phyloP scores from a whole-genome alignment of 495 filamentous ascomycete genomes.

The Penicillium cataractarum region DNA sequence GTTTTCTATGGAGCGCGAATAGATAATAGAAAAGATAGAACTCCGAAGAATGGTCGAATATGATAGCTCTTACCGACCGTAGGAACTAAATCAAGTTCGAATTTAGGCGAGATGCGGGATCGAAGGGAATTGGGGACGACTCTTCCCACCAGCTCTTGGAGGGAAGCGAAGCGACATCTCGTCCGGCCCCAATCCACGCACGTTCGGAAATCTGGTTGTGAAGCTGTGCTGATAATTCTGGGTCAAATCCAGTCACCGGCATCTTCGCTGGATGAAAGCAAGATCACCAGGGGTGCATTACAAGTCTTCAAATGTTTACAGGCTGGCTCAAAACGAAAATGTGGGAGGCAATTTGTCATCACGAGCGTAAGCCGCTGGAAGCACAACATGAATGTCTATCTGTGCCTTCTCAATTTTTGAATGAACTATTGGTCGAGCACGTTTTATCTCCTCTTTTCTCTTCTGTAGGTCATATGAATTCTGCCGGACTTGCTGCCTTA shows the following conservation, averaged over 20 bases:
- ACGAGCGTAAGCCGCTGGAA: too few species aligned
- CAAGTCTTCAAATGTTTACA: not conserved
- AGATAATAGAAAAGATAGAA: slow-evolving; percentile 20
- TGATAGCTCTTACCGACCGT: slow-evolving; percentile 9
- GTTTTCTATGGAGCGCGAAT: slow-evolving; percentile 2
- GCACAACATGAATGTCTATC: too few species aligned
- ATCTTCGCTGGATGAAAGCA: slow-evolving; percentile 1
- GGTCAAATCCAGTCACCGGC: slow-evolving; percentile 11
- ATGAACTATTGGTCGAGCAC: too few species aligned
- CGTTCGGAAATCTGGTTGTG: slow-evolving; percentile 17
- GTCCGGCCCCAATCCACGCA: slow-evolving; percentile 22
- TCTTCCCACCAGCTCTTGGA: slow-evolving; percentile 22
- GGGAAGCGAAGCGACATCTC: slow-evolving; percentile 15
- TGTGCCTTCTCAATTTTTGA: too few species aligned
- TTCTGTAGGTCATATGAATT: too few species aligned
- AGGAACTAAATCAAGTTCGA: slow-evolving; percentile 16
- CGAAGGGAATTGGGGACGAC: slow-evolving; percentile 17
- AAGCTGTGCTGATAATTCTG: slow-evolving; percentile 16
- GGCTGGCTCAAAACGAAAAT: too few species aligned
- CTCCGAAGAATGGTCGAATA: slow-evolving; percentile 8
- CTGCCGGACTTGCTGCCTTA: too few species aligned
- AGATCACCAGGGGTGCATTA: not conserved
- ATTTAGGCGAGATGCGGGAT: slow-evolving; percentile 16
- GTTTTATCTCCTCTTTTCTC: too few species aligned
- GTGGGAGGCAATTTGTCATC: too few species aligned